Evolutionary conservation across 257 asterid genomes (phyloP).

Genomic region (Nicotiana noctiflora): DNA sequence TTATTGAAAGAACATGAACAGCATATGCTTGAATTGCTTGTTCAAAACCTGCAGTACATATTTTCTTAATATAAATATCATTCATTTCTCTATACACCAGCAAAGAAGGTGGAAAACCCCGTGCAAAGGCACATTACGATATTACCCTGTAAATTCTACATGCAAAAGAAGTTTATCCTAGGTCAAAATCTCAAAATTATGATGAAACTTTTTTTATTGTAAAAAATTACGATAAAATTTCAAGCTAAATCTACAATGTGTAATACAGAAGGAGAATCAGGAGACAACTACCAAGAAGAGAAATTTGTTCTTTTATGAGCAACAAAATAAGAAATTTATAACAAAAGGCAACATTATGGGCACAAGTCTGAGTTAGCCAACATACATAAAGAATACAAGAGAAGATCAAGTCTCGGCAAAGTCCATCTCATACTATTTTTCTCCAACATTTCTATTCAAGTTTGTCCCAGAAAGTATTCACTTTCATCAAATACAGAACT

Average conservation of each 20-base stretch:
- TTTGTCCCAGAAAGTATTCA: not conserved
- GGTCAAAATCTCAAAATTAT: not conserved
- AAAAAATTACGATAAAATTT: not conserved
- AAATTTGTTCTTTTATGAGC: no score
- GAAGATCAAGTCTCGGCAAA: not conserved
- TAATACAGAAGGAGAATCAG: not conserved
- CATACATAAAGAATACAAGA: not conserved
- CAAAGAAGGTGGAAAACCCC: not conserved
- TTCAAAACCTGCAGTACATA: conserved; percentile 55
- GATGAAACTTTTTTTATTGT: no score
- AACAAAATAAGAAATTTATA: not conserved
- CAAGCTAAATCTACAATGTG: not conserved
- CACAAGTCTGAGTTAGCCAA: not conserved
- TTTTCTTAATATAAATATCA: not conserved
- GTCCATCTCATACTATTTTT: not conserved
- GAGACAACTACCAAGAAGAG: not conserved
- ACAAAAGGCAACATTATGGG: not conserved
- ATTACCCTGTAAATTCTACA: not conserved
- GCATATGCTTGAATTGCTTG: conserved; percentile 87
- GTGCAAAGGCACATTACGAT: not conserved
- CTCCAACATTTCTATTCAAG: not conserved
- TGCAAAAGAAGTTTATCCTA: not conserved
- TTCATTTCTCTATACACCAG: not conserved
- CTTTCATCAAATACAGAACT: not conserved
- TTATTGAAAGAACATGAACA: conserved; percentile 67